Conservation (phyloP, 306 rosid genomes). For the Prunus campanulata region DNA sequence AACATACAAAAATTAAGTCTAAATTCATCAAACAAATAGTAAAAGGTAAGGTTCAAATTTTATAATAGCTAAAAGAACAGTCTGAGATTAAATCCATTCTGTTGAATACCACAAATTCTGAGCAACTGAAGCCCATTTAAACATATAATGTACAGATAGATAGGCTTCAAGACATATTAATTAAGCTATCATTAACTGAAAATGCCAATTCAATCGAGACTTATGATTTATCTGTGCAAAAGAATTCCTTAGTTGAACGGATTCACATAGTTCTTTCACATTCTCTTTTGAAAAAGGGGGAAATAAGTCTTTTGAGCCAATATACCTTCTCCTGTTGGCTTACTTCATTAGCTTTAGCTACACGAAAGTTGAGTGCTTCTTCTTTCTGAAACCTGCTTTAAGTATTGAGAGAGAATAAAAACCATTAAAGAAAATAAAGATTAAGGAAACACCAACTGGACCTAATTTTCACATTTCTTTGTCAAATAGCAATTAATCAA, state of each 20-base stretch:
- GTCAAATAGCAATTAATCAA: not conserved
- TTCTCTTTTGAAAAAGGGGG: not conserved
- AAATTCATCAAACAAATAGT: not conserved
- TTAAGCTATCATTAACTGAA: not conserved
- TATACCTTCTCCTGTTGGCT: slow-evolving; percentile 78
- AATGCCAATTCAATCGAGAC: not conserved
- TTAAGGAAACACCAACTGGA: not conserved
- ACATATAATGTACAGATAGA: not conserved
- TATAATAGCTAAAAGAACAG: too few relatives aligned
- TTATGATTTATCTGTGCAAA: not conserved
- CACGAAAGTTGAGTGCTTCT: slow-evolving; percentile 78
- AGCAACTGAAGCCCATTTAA: not conserved
- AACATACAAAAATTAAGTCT: not conserved
- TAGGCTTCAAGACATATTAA: not conserved
- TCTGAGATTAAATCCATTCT: not conserved
- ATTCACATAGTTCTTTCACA: not conserved
- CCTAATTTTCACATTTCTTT: not conserved
- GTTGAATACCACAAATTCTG: not conserved
- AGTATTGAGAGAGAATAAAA: slow-evolving; percentile 5
- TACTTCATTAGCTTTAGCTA: slow-evolving; percentile 66
- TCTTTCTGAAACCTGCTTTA: slow-evolving; percentile 71
- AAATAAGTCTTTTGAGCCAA: slow-evolving; percentile 21
- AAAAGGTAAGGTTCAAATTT: too few relatives aligned
- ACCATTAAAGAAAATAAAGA: not conserved
- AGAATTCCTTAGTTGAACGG: not conserved